These are phyloP conservation scores for Leccinellum luteum DNA, from an alignment of 768 basidiomycete species.

Conservation along the genomic window DNA sequence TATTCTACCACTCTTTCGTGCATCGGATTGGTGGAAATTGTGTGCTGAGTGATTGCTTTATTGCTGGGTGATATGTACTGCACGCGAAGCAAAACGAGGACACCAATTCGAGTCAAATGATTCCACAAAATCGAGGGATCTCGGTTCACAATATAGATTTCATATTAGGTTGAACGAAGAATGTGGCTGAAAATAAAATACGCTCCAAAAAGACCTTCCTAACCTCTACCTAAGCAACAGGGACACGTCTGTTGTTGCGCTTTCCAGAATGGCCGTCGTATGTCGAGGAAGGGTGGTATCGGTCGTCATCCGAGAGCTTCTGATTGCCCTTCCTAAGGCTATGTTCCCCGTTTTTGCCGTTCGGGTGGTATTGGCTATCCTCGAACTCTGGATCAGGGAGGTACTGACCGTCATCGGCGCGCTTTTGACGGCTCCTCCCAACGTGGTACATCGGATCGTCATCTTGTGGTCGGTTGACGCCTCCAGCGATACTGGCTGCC, in stretches of 20 bases:
- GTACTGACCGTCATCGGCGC: constrained; percentile 13
- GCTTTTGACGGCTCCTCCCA: not conserved
- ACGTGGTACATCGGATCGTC: not conserved
- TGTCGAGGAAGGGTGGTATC: not conserved
- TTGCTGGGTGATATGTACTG: no score
- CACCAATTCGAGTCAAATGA: not conserved
- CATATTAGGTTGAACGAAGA: constrained; percentile 4
- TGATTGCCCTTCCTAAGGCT: not conserved
- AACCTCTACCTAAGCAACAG: not conserved
- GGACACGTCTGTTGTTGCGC: not conserved
- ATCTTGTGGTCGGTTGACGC: not conserved
- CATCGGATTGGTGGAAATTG: no score
- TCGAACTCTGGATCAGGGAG: constrained; percentile 7
- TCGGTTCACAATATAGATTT: not conserved
- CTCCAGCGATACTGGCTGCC: not conserved
- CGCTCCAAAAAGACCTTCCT: not conserved
- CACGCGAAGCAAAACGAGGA: not conserved
- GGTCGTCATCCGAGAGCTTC: not conserved
- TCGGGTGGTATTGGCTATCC: not conserved
- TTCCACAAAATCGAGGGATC: no score
- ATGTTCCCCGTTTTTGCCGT: not conserved
- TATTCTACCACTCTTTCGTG: no score
- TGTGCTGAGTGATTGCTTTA: no score
- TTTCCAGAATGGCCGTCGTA: constrained; percentile 10
- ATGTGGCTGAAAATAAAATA: constrained; percentile 9